Evolutionary conservation across 2,329 filamentous ascomycete species (phyloP), one percentile per base, ranked within the genome.

Genomic region (Arachnomyces sp.): DNA sequence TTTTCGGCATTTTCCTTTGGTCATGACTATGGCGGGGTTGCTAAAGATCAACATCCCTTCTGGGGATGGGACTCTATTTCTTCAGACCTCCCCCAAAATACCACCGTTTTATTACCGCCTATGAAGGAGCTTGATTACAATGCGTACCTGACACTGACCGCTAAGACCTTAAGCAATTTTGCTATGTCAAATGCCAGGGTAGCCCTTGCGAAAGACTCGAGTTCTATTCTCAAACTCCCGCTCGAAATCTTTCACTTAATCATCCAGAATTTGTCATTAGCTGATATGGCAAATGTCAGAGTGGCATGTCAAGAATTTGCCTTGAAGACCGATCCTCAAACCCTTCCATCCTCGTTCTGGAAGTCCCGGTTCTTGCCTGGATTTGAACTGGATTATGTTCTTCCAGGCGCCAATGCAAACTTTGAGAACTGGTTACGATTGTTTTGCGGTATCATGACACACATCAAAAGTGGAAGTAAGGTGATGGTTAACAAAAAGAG

Each of bases 321-420:
- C 9, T 12, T 3, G 17, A 6, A 21, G 9, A 8, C 36, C 31
- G n/a, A 12, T 7, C 18, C 9, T 7, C 31, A 16, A 18, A n/a
- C 34, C 9, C 25, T 43, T 13, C 31, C 41, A 8, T 32, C 29
- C 11, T 35, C 31, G 4, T 43, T 43, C 17, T 43, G 41, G 41
- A 36, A 31, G 32, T 35, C 15, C 31, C 32, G 41, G 12, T 43
- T 43, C 36, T 34, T 43, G 36, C 13, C 39, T 1, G 16, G 28
- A 3, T 11, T 28, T 39, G 41, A 43, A 28, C 16, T 25, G 4
- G 41, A 43, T 16, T 43, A 30, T 28, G 12, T 39, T 17, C 36
- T 43, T 17, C 36, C 32, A 3, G 15, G 17, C 15, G 18, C 28
- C 7, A 9, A 3, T 28, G 12, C 12, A 8, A 18, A n/a, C 29